Conservation (phyloP, 2,329 filamentous ascomycete genomes). For the Ceratocystis lukuohia region DNA sequence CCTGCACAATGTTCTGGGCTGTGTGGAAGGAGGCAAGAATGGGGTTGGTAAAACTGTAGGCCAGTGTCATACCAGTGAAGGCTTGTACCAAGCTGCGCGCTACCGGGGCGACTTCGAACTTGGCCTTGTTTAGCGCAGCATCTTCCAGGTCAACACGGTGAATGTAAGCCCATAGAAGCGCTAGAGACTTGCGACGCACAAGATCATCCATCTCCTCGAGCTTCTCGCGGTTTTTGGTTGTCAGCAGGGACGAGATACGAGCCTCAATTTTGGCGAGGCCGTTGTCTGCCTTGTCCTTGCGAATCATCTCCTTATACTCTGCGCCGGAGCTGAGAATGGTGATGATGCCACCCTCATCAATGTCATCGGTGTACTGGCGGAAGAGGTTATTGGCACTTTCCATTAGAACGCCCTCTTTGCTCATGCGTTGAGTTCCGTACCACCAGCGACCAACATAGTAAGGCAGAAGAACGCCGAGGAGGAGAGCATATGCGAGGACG, state of each 20-base stretch:
- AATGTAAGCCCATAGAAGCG: constrained; percentile 88
- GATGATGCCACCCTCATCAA: constrained; percentile 67
- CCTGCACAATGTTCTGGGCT: constrained; percentile 81
- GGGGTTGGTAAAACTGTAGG: constrained; percentile 71
- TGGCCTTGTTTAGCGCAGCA: constrained; percentile 62
- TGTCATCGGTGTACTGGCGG: constrained; percentile 76
- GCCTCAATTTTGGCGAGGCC: constrained; percentile 76
- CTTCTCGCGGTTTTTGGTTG: constrained; percentile 58
- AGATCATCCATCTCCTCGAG: constrained; percentile 71
- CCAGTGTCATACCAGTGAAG: constrained; percentile 73
- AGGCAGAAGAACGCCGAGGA: constrained; percentile 80
- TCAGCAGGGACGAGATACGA: constrained; percentile 52
- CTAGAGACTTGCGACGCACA: constrained; percentile 70
- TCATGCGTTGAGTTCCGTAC: constrained; percentile 89
- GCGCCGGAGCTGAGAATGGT: constrained; percentile 70
- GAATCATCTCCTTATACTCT: constrained; percentile 67
- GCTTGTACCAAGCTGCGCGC: constrained; percentile 75
- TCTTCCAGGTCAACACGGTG: constrained; percentile 78
- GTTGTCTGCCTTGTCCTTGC: constrained; percentile 64
- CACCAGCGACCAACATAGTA: constrained; percentile 96
- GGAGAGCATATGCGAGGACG: constrained; percentile 70
- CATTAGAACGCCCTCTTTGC: constrained; percentile 84
- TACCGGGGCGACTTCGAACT: constrained; percentile 78
- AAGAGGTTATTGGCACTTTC: constrained; percentile 92
- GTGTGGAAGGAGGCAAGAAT: constrained; percentile 70